phyloP scores from a whole-genome alignment of 441 rosid genomes.

The Jatropha podagrica region DNA sequence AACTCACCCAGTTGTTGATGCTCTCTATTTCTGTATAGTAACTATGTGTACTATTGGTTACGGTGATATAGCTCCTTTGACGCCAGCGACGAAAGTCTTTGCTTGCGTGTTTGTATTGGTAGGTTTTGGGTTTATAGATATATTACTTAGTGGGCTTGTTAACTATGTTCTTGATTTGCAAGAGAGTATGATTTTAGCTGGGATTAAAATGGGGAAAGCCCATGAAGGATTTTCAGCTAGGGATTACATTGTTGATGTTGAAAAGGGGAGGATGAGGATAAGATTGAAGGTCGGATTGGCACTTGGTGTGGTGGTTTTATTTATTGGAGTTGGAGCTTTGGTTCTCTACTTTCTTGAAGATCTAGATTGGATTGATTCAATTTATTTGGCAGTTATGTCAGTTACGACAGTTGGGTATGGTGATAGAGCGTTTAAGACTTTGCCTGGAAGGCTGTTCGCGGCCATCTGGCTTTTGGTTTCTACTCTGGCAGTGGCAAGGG shows the following conservation, averaged over 20 bases:
- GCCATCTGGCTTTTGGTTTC: conserved; percentile 76
- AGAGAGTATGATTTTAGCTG: conserved; percentile 64
- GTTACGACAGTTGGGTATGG: conserved; percentile 94
- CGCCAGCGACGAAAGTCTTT: conserved; percentile 66
- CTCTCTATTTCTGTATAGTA: conserved; percentile 85
- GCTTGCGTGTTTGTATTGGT: conserved; percentile 75
- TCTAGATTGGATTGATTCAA: conserved; percentile 63
- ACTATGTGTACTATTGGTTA: conserved; percentile 96
- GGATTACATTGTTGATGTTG: conserved; percentile 68
- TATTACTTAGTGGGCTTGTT: conserved; percentile 74
- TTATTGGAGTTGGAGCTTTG: conserved; percentile 58
- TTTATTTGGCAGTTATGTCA: conserved; percentile 90
- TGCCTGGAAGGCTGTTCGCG: conserved; percentile 73
- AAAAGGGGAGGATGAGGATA: conserved; percentile 91
- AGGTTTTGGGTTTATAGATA: conserved; percentile 83
- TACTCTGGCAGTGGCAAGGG: conserved; percentile 83
- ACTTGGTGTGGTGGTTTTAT: conserved; percentile 68
- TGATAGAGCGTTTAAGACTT: conserved; percentile 70
- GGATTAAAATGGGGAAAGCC: conserved; percentile 39
- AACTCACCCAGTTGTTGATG: conserved; percentile 83
- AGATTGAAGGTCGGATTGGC: conserved; percentile 81
- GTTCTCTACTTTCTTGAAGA: conserved; percentile 59
- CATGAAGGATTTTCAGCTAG: conserved; percentile 48
- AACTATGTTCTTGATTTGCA: conserved; percentile 77
- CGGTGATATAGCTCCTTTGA: conserved; percentile 80